Conservation (phyloP, 2,329 filamentous ascomycete species). For the Stenocarpella maydis region DNA sequence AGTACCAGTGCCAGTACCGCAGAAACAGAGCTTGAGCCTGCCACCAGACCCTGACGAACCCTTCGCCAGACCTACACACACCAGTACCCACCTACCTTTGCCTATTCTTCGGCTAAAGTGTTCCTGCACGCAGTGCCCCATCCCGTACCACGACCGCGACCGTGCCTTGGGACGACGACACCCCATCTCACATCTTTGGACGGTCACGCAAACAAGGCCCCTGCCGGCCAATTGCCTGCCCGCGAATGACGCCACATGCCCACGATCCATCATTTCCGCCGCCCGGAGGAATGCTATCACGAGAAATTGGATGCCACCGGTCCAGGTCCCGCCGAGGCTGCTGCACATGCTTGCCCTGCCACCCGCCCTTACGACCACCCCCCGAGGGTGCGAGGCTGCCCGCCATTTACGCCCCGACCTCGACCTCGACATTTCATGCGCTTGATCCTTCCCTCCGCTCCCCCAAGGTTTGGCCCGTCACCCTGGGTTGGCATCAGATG, state of each 20-base stretch:
- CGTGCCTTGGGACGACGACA: conserved; percentile 22
- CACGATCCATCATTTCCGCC: conserved; percentile 27
- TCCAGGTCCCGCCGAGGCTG: conserved; percentile 23
- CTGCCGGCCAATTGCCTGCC: conserved; percentile 13
- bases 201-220: conserved; percentile 25
- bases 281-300: conserved; percentile 26
- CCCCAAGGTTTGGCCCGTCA: conserved; percentile 23
- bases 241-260: conserved; percentile 26
- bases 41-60: not conserved
- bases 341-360: conserved; percentile 15
- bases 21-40: not conserved
- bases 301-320: conserved; percentile 27
- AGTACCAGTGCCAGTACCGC: not conserved
- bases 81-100: conserved; percentile 24
- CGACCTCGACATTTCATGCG: conserved; percentile 24
- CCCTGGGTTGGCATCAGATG: conserved; percentile 30
- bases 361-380: conserved; percentile 5
- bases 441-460: conserved; percentile 18
- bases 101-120: conserved; percentile 26
- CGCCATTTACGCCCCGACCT: conserved; percentile 9
- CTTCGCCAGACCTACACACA: conserved; percentile 4
- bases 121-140: conserved; percentile 21
- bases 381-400: conserved; percentile 9
- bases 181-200: conserved; percentile 27
- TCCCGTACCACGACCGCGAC: conserved; percentile 18